Conservation (phyloP, 2,329 filamentous ascomycete genomes). For the Ascocoryne sarcoides region DNA sequence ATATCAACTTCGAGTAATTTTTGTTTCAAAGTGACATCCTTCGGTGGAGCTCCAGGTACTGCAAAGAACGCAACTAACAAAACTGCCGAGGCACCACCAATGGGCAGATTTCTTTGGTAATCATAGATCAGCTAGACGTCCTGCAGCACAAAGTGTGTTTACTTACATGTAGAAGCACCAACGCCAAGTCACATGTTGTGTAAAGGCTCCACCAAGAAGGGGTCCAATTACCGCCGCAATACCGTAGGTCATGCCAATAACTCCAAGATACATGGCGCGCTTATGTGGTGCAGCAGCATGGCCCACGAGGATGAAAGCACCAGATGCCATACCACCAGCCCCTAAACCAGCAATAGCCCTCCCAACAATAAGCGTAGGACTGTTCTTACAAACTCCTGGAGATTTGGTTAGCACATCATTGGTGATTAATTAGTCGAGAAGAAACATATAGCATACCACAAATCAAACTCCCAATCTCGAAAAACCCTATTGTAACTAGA, state of each 20-base stretch:
- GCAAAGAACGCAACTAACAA: constrained; percentile 30
- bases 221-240: constrained; percentile 19
- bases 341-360: constrained; percentile 27
- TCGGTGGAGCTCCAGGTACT: too few relatives aligned
- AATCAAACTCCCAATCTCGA: constrained; percentile 28
- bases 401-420: not conserved
- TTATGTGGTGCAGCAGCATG: constrained; percentile 19
- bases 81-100: constrained; percentile 30
- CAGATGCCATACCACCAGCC: constrained; percentile 25
- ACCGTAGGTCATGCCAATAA: constrained; percentile 21
- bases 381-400: constrained; percentile 18
- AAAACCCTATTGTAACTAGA: constrained; percentile 23
- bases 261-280: constrained; percentile 11
- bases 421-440: not conserved
- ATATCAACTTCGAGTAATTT: constrained; percentile 41
- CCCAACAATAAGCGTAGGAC: constrained; percentile 26
- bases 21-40: constrained; percentile 30
- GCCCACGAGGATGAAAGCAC: constrained; percentile 20
- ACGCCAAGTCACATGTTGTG: constrained; percentile 21
- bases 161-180: constrained; percentile 24
- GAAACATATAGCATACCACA: constrained; percentile 25
- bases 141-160: not conserved
- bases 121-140: not conserved
- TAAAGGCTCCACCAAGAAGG: constrained; percentile 27
- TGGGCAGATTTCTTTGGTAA: constrained; percentile 30